Conservation (phyloP, 495 filamentous ascomycete genomes). For the Hypoxylon lenormandii region DNA sequence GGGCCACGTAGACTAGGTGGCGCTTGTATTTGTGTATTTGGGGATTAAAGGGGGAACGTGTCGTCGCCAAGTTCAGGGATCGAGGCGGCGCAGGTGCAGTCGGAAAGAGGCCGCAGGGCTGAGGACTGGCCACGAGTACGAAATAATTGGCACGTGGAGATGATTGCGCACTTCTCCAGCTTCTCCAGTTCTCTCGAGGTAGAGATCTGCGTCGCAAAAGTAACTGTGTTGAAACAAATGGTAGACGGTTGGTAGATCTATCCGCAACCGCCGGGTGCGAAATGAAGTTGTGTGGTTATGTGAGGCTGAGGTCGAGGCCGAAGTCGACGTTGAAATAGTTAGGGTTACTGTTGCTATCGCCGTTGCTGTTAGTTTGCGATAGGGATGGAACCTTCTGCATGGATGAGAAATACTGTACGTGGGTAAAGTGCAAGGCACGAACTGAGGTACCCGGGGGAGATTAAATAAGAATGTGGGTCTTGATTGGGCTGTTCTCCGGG, state of each 20-base stretch:
- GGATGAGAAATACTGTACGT: too few species aligned
- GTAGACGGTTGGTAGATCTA: background rate
- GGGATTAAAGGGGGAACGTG: background rate
- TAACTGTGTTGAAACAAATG: background rate
- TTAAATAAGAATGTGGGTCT: conserved; percentile 34
- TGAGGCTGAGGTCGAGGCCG: too few species aligned
- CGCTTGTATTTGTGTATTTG: background rate
- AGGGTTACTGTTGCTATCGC: conserved; percentile 11
- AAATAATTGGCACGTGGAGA: conserved; percentile 31
- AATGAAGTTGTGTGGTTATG: too few species aligned
- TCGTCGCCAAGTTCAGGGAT: background rate
- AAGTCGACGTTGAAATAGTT: background rate
- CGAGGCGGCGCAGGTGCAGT: conserved; percentile 3
- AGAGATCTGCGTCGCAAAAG: conserved; percentile 4
- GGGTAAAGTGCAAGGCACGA: too few species aligned
- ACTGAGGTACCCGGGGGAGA: background rate
- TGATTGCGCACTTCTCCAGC: conserved; percentile 21
- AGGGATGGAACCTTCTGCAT: background rate
- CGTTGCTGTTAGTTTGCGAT: too few species aligned
- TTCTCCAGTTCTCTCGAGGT: conserved; percentile 13
- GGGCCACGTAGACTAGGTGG: conserved; percentile 6
- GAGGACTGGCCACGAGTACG: conserved; percentile 16
- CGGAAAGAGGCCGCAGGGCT: conserved; percentile 1
- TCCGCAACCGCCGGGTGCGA: background rate
- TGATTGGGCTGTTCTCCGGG: conserved; percentile 10